Conservation (phyloP, 2,329 filamentous ascomycete species). For the Exophiala viscosa region DNA sequence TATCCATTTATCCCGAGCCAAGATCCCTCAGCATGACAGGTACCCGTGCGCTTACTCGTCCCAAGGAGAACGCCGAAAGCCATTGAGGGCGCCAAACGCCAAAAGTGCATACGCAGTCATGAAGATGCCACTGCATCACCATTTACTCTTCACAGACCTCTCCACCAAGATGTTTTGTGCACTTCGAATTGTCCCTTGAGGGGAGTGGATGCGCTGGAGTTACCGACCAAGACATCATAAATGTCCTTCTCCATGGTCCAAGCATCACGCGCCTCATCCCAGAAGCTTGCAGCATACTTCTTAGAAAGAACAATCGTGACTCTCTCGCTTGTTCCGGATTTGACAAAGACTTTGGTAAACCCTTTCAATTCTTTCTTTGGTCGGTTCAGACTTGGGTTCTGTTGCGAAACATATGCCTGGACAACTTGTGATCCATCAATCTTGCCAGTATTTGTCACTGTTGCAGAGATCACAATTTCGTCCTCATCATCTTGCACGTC, state of each 20-base stretch:
- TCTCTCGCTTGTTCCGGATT: constrained; percentile 56
- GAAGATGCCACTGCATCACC: neutral
- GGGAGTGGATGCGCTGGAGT: constrained; percentile 42
- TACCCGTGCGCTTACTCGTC: too few species aligned
- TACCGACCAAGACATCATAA: constrained; percentile 60
- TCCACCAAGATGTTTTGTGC: constrained; percentile 63
- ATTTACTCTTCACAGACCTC: constrained; percentile 49
- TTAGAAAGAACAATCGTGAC: constrained; percentile 56
- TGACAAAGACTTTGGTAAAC: constrained; percentile 61
- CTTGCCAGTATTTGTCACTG: constrained; percentile 53
- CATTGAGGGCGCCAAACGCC: too few species aligned
- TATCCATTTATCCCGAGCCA: too few species aligned
- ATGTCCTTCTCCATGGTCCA: constrained; percentile 65
- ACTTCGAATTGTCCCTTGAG: constrained; percentile 56
- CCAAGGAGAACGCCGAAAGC: too few species aligned
- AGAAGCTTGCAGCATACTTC: constrained; percentile 67
- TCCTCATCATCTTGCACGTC: constrained; percentile 43
- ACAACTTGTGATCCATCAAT: constrained; percentile 53
- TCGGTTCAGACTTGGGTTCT: constrained; percentile 51
- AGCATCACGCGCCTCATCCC: constrained; percentile 62
- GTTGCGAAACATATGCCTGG: constrained; percentile 49
- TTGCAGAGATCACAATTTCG: constrained; percentile 45
- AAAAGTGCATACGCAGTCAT: neutral
- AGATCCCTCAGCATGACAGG: too few species aligned
- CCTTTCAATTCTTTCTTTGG: constrained; percentile 63